Conservation (phyloP, 345 rosid genomes). For the Atalantia buxifolia region DNA sequence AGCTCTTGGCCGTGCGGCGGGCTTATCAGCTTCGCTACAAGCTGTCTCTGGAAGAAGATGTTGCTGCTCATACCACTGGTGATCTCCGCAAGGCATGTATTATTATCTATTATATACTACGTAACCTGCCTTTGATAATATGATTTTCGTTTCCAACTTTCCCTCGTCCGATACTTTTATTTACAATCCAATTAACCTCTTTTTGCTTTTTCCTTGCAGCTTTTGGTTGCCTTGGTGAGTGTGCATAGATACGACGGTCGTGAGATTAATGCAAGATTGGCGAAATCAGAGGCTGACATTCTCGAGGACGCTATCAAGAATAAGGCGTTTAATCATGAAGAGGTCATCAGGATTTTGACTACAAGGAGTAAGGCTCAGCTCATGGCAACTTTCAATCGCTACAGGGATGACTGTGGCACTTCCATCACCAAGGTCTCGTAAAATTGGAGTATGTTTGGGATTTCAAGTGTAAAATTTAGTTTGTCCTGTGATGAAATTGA, state of each 20-base stretch:
- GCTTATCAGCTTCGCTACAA: constrained; percentile 61
- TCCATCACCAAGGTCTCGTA: constrained; percentile 46
- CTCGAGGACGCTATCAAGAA: constrained; percentile 48
- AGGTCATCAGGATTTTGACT: constrained; percentile 48
- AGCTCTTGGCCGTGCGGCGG: constrained; percentile 52
- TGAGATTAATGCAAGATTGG: constrained; percentile 43
- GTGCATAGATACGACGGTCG: constrained; percentile 53
- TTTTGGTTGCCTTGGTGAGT: constrained; percentile 51
- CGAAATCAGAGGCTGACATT: constrained; percentile 43
- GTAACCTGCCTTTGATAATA: neutral
- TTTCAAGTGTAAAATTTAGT: too few species aligned
- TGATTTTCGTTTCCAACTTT: neutral
- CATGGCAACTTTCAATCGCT: constrained; percentile 55
- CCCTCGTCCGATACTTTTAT: neutral
- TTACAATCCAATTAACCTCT: neutral
- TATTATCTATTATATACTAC: neutral
- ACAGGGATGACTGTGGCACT: constrained; percentile 43
- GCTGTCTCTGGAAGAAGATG: constrained; percentile 70
- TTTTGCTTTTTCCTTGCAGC: constrained; percentile 25
- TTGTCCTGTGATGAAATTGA: neutral
- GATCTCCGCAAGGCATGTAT: constrained; percentile 49
- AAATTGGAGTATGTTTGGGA: neutral
- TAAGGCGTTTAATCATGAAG: constrained; percentile 47
- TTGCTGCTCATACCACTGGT: constrained; percentile 54
- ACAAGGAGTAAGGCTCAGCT: constrained; percentile 66